A percentile compares a stretch with the other conserved stretches of the same genome.
Conservation (phyloP, 768 basidiomycete genomes). For the Tulasnella sp. region DNA sequence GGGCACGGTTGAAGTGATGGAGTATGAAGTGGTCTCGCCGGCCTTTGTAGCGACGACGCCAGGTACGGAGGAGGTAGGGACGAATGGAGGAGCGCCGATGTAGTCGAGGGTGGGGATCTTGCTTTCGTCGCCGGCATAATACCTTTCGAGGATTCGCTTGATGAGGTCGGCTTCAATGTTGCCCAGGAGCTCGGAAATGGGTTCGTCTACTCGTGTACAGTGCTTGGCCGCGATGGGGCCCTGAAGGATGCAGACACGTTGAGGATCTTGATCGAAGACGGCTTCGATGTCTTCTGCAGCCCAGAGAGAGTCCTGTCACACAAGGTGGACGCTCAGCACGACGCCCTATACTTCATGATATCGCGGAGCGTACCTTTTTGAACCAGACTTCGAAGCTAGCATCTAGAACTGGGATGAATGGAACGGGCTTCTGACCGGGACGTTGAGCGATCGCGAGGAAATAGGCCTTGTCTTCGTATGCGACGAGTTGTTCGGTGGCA, state of each 20-base stretch:
- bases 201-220: conserved; percentile 83
- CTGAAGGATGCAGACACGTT: conserved; percentile 95
- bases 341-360: conserved; percentile 22
- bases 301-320: conserved; percentile 85
- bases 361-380: conserved; percentile 71
- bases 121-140: conserved; percentile 69
- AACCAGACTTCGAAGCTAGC: conserved; percentile 97
- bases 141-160: conserved; percentile 68
- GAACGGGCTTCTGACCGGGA: conserved; percentile 95
- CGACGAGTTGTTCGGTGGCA: conserved; percentile 79
- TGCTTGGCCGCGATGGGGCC: conserved; percentile 93
- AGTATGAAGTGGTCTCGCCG: conserved; percentile 43
- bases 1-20: conserved; percentile 50
- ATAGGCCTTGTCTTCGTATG: conserved; percentile 88
- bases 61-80: conserved; percentile 25
- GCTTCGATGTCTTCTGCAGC: conserved; percentile 97
- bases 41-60: conserved; percentile 50
- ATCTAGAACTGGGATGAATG: conserved; percentile 95
- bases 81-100: conserved; percentile 53
- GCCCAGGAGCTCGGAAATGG: conserved; percentile 86
- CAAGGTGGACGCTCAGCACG: conserved; percentile 15
- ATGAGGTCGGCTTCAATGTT: conserved; percentile 77
- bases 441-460: conserved; percentile 95
- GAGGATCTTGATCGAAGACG: conserved; percentile 97
- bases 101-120: conserved; percentile 82